phyloP scores from a whole-genome alignment of 192 early-diverging fungal species.

The Tieghemiomyces parasiticus region DNA sequence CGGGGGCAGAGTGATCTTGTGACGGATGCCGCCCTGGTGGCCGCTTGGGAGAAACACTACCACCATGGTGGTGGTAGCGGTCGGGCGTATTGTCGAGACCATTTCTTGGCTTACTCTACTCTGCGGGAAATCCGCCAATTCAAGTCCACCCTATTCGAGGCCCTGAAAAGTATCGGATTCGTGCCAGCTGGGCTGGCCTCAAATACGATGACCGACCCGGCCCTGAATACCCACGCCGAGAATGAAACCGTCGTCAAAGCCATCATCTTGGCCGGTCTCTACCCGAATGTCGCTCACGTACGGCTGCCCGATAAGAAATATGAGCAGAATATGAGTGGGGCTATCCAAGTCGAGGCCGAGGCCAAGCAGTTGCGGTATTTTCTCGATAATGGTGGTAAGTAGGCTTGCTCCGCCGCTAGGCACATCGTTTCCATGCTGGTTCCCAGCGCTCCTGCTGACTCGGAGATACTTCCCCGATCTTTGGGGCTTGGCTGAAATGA shows the following conservation, averaged over 20 bases:
- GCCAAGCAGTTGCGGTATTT: constrained; percentile 61
- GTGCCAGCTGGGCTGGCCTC: constrained; percentile 16
- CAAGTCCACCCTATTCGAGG: constrained; percentile 41
- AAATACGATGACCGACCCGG: constrained; percentile 9
- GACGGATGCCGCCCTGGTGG: neutral
- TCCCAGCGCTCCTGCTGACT: too few species aligned
- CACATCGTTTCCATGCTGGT: too few species aligned
- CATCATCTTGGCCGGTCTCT: constrained; percentile 68
- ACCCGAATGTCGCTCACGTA: constrained; percentile 64
- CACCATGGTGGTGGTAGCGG: neutral
- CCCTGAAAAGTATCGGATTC: constrained; percentile 43
- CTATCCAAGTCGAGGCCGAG: constrained; percentile 52
- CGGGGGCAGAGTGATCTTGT: neutral
- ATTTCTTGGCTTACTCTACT: constrained; percentile 46
- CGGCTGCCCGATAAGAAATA: constrained; percentile 55
- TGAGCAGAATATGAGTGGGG: constrained; percentile 50
- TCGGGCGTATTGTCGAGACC: constrained; percentile 22
- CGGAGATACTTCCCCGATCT: too few species aligned
- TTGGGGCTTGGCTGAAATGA: too few species aligned
- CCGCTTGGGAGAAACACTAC: neutral
- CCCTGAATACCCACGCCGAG: constrained; percentile 40
- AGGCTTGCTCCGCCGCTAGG: too few species aligned
- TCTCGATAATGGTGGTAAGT: constrained; percentile 33
- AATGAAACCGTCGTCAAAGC: constrained; percentile 48
- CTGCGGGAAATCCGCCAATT: constrained; percentile 42